phyloP scores from a whole-genome alignment of 169 alveolate genomes.

The Plasmodium yoelii region DNA sequence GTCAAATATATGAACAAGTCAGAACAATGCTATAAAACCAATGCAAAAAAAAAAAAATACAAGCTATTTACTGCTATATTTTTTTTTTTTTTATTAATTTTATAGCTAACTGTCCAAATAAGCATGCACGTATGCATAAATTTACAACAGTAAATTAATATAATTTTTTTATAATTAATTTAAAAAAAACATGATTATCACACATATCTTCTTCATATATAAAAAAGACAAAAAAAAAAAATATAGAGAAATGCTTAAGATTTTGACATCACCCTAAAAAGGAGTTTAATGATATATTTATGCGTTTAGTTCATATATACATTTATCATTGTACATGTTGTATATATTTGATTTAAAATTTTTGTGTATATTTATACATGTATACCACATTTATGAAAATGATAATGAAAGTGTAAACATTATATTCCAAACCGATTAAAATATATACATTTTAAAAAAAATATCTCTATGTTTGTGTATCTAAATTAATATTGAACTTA shows the following conservation, averaged over 20 bases:
- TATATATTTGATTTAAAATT: not conserved
- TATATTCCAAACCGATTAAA: no score
- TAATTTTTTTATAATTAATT: not conserved
- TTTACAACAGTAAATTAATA: not conserved
- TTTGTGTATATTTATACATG: no score
- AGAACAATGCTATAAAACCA: constrained; percentile 17
- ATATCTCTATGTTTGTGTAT: no score
- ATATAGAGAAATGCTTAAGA: not conserved
- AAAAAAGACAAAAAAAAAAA: not conserved
- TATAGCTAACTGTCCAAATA: constrained; percentile 1
- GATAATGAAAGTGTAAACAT: no score
- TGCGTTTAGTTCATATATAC: not conserved
- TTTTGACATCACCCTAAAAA: not conserved
- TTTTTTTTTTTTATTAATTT: constrained; percentile 30
- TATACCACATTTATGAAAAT: no score
- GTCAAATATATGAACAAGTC: constrained; percentile 7
- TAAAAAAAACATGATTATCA: not conserved
- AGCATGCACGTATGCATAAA: not conserved
- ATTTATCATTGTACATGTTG: not conserved
- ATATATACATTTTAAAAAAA: no score
- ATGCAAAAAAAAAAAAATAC: constrained; percentile 25
- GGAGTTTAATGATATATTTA: not conserved
- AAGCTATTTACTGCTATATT: constrained; percentile 16
- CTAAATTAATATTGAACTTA: no score
- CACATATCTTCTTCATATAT: not conserved